Base-by-base conservation (phyloP, 495 filamentous ascomycete genomes). In the Penicillium paxilli region DNA sequence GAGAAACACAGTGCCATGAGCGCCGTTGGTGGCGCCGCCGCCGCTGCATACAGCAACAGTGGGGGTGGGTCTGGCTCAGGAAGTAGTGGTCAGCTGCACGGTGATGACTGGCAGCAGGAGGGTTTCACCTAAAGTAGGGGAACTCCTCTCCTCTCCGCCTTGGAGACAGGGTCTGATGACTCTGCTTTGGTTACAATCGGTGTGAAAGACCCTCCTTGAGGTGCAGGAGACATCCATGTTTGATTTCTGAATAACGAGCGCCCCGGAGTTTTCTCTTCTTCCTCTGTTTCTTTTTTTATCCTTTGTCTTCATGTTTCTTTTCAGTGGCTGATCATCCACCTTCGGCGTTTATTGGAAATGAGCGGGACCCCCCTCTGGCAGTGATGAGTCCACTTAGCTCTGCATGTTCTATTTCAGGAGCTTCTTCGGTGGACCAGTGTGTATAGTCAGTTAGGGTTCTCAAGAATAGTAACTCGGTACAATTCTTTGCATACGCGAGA, bases 101-200 rank as follows among this genome's bases (percentile, higher is more conserved):
- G 76, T 38, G 79, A 81, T 49, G 80, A 83, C 48, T 87, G 83
- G 83, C 81, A 84, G 65, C 79, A 82, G 60, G 83, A 83, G 52
- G 80, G 79, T 3, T 87, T 87, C 49, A 66, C 67, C 49, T 63
- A 67, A n/a, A 54, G 66, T 62, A 10, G 52, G 58, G 23, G 68
- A 55, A 61, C 16, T 44, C 23, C n/a, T 33, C 11, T 52, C 17
- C 5, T 11, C 26, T 11, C 26, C 26, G 11, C 26, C 38, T 16
- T 2, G 24, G 45, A n/a, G 14, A 42, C 19, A 20, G 1, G 6
- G 40, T 42, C 40, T 23, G 20, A 20, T 42, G 40, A 44, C 17
- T n/a, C n/a, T 45, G 9, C 30, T 50, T 23, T 44, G 23, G 41
- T 28, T 48, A 23, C 17, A 50, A 44, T 41, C 28, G 33, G 37